These are phyloP conservation scores for Raffaelea arxii DNA, from an alignment of 2,329 filamentous ascomycete genomes.

Conservation along the genomic window DNA sequence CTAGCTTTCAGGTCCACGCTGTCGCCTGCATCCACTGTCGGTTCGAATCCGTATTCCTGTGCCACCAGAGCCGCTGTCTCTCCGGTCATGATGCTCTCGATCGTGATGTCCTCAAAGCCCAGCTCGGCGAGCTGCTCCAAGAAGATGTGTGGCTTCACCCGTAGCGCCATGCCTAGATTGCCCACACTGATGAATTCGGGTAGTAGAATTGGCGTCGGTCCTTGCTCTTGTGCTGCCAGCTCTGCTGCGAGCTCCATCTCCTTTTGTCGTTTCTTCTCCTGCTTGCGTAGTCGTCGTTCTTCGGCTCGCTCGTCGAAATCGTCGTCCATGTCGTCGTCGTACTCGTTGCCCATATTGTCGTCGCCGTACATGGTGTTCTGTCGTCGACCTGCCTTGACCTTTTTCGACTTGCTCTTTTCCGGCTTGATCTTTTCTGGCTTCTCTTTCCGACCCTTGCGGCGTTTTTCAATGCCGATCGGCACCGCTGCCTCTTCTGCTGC, in stretches of 20 bases:
- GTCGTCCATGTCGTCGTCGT: conserved; percentile 25
- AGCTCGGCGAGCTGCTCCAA: conserved; percentile 68
- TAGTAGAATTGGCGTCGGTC: conserved; percentile 56
- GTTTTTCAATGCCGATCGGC: too few relatives aligned
- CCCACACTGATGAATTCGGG: conserved; percentile 89
- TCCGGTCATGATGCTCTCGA: conserved; percentile 78
- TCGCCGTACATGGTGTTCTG: too few relatives aligned
- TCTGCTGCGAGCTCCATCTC: conserved; percentile 27
- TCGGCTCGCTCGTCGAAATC: conserved; percentile 26
- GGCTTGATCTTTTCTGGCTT: neutral
- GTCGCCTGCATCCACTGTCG: conserved; percentile 60
- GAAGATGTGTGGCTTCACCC: conserved; percentile 62
- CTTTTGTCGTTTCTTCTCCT: conserved; percentile 30
- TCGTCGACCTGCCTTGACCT: conserved; percentile 3
- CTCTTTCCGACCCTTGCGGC: neutral
- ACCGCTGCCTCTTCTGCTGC: too few relatives aligned
- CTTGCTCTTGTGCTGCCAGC: conserved; percentile 27
- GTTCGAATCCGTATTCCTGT: conserved; percentile 86
- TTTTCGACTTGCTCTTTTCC: neutral
- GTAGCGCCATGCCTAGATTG: conserved; percentile 67
- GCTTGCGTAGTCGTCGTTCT: conserved; percentile 29
- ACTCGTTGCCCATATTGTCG: too few relatives aligned
- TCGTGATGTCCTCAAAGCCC: conserved; percentile 77
- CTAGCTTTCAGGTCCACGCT: conserved; percentile 61
- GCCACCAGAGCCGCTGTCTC: conserved; percentile 87